Base-by-base conservation (phyloP, 2,329 filamentous ascomycete species). In the Stenocarpella maydis region DNA sequence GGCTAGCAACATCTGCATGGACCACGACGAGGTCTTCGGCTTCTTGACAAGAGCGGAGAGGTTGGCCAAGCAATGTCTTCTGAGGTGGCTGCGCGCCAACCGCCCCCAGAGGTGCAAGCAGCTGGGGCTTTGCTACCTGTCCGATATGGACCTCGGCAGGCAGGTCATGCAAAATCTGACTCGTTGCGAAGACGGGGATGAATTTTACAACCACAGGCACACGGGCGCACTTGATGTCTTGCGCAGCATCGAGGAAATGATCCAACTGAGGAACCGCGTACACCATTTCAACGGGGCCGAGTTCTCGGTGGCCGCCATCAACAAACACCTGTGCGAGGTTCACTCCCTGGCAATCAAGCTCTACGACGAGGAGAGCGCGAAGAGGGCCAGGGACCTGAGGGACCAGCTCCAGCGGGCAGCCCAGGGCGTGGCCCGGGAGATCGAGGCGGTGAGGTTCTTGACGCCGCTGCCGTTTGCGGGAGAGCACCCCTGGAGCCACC, bases 101-200 rank as follows among this genome's bases (percentile, higher is more conserved):
- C 54, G n/a, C 21, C 54, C 37, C 7, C 10, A 2, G 2, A 24
- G 4, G n/a, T 34, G 28, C 9, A 8, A n/a, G 10, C 10, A 0
- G 0, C 3, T 4, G 19, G 50, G 28, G 28, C 28, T 21, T 28
- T 8, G 12, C 5, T 41, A 24, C 34, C 24, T 55, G n/a, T 55
- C 53, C 3, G 53, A 55, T n/a, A 9, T 55, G 34, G 53, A 55
- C n/a, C 8, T 55, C 24, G 34, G 34, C 37, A 31, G 53, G 28
- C 3, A 17, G 14, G 24, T 7, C 6, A 3, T 55, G 4, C 9
- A 21, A 2, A 4, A 8, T 2, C 53, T 55, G 53, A 1, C n/a
- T 0, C 9, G 14, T 8, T 6, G 12, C 31, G 14, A 15, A 1
- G 5, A 6, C 12, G 14, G 7, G 1, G 5, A 6, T 6, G 14